Evolutionary conservation across 2,329 filamentous ascomycete species (phyloP).

Genomic region (Talaromyces verruculosus): DNA sequence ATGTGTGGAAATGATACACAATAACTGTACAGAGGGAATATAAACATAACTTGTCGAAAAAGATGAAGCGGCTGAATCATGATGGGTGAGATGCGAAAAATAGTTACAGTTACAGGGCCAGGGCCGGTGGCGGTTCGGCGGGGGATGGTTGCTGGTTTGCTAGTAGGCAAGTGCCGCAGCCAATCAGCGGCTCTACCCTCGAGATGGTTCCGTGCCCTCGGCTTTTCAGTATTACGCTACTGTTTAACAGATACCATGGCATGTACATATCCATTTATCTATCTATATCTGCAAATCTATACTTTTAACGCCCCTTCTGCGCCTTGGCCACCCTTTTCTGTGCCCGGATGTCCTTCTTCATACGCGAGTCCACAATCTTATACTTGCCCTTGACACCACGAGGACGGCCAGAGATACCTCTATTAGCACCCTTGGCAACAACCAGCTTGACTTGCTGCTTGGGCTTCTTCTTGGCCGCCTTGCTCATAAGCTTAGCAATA

Average conservation of each 20-base stretch:
- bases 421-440: slow-evolving; percentile 80
- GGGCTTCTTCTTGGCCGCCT: slow-evolving; percentile 82
- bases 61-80: not conserved
- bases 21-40: slow-evolving; percentile 23
- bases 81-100: not conserved
- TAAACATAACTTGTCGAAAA: slow-evolving; percentile 15
- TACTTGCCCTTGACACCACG: slow-evolving; percentile 93
- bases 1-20: slow-evolving; percentile 22
- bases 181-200: not conserved
- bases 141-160: not conserved
- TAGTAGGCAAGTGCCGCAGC: not conserved
- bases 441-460: slow-evolving; percentile 82
- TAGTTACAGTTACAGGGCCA: slow-evolving; percentile 11
- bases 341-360: slow-evolving; percentile 94
- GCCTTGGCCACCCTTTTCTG: slow-evolving; percentile 79
- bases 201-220: not conserved
- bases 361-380: slow-evolving; percentile 90
- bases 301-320: slow-evolving; percentile 42
- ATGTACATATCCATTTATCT: not conserved
- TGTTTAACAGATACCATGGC: not conserved
- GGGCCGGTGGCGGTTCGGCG: slow-evolving; percentile 16
- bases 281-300: not conserved
- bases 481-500: slow-evolving; percentile 78
- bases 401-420: slow-evolving; percentile 80
- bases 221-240: not conserved